Percentiles rank a stretch among this genome's conserved stretches.
These are phyloP conservation scores for Pythium dissotocum DNA, from an alignment of 352 stramenopile genomes.

Conservation along the genomic window DNA sequence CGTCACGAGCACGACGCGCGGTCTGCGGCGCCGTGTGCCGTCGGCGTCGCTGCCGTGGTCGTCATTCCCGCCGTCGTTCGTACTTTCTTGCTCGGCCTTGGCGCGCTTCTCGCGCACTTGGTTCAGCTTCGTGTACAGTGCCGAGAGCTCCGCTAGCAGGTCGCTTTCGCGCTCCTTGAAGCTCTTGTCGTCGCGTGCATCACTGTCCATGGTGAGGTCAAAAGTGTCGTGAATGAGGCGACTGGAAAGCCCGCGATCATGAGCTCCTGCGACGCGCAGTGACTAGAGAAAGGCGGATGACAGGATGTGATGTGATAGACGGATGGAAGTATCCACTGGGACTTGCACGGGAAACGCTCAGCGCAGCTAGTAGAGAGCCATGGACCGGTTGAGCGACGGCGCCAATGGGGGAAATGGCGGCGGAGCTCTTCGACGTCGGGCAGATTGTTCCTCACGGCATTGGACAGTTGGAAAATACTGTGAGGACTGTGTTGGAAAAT, in stretches of 20 bases:
- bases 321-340: background rate
- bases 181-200: conserved; percentile 26
- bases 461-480: conserved; percentile 10
- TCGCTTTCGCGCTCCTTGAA: conserved; percentile 77
- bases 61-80: conserved; percentile 18
- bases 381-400: background rate
- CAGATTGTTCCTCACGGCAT: conserved; percentile 4
- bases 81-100: conserved; percentile 63
- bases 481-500: background rate
- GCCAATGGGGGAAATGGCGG: background rate
- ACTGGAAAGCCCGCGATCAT: background rate
- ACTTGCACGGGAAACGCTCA: background rate
- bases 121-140: conserved; percentile 81
- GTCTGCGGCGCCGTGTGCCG: conserved; percentile 41
- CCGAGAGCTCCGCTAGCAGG: conserved; percentile 67
- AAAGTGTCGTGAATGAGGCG: background rate
- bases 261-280: conserved; percentile 2
- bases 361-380: background rate
- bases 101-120: conserved; percentile 79
- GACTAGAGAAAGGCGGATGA: background rate
- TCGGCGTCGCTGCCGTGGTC: conserved; percentile 29
- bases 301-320: background rate
- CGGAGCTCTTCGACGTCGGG: conserved; percentile 1
- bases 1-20: conserved; percentile 74
- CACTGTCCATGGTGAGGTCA: conserved; percentile 23